Evolutionary conservation across 805 yeast species (phyloP), one percentile per base, ranked within the genome.

Genomic region (Metschnikowia rubicola): DNA sequence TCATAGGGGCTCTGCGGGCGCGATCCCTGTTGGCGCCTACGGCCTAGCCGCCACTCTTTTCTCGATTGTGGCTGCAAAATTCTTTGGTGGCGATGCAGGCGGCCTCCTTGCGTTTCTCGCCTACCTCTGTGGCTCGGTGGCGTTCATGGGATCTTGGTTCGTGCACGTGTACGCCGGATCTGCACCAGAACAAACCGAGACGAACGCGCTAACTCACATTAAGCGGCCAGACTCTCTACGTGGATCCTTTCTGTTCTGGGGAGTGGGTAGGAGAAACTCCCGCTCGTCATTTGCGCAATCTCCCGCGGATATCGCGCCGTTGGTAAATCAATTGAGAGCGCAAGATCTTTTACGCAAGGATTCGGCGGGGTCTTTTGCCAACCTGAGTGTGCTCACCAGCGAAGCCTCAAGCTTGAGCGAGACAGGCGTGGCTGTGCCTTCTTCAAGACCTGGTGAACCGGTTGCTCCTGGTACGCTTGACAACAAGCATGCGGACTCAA

Each of bases 31-130:
- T 4, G 77, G 87, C 11, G 71, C 82, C 1, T 86, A 80, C 62
- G 95, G 92, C 0, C 64, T 86, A 36, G 79, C 89, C 6, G 90
- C 92, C 3, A 71, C 86, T 35, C 54, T 84, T 15, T 84, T 82
- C 58, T 80, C 88, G 2, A 61, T 76, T 2, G 56, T 84, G 3
- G 77, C 87, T 11, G 80, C 86, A 0, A 56, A 65, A 6, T 71
- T 76, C 42, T 86, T 78, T 54, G 62, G 65, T 8, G 79, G 74
- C 30, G 64, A 84, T 52, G 75, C 87, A 1, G 77, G 73, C 6
- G 80, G 79, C 0, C 70, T 85, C 2, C 68, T 86, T 37, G 60
- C 62, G 44, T 85, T 85, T 59, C 72, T 86, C 50, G 66, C 83
- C 0, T 48, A 77, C 1, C 73, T 71, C 40, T 78, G 88, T 43